Evolutionary conservation across 139 green algal genomes (phyloP).

Genomic region (Chlamydomonas incerta): DNA sequence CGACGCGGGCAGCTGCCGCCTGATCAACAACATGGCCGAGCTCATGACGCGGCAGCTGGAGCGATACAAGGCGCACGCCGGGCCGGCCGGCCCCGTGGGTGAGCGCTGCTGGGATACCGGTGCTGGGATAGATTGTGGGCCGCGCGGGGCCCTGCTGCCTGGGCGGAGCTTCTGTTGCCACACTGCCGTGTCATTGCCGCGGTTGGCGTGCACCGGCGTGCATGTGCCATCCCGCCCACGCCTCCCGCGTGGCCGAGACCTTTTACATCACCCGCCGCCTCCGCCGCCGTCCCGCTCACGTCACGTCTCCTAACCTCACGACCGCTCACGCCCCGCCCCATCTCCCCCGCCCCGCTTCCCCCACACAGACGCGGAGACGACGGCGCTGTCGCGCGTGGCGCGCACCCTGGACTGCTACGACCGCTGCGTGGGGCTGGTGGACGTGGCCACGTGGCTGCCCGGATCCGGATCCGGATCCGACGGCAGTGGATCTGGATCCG

Average conservation of each 20-base stretch:
- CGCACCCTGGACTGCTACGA: constrained; percentile 21
- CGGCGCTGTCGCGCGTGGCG: constrained; percentile 23
- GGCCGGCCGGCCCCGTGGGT: constrained; percentile 1
- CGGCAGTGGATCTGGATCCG: not conserved
- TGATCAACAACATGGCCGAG: constrained; percentile 38
- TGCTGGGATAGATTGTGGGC: too few species aligned
- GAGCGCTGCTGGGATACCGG: not conserved
- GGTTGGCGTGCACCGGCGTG: too few species aligned
- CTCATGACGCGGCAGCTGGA: constrained; percentile 6
- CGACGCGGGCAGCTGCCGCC: not conserved
- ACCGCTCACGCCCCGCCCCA: too few species aligned
- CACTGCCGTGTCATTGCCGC: too few species aligned
- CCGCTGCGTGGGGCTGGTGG: constrained; percentile 4
- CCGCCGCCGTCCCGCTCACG: too few species aligned
- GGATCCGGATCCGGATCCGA: not conserved
- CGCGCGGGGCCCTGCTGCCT: too few species aligned
- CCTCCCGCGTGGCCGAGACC: too few species aligned
- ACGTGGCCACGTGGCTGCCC: not conserved
- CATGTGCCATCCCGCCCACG: too few species aligned
- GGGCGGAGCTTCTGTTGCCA: too few species aligned
- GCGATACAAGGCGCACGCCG: not conserved
- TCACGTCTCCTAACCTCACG: too few species aligned
- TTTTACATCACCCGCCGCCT: too few species aligned
- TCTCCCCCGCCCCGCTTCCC: not conserved
- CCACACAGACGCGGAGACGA: constrained; percentile 22